Percentiles rank a stretch among this genome's conserved stretches.
phyloP scores from a whole-genome alignment of 306 rosid genomes.

The Trifolium repens region DNA sequence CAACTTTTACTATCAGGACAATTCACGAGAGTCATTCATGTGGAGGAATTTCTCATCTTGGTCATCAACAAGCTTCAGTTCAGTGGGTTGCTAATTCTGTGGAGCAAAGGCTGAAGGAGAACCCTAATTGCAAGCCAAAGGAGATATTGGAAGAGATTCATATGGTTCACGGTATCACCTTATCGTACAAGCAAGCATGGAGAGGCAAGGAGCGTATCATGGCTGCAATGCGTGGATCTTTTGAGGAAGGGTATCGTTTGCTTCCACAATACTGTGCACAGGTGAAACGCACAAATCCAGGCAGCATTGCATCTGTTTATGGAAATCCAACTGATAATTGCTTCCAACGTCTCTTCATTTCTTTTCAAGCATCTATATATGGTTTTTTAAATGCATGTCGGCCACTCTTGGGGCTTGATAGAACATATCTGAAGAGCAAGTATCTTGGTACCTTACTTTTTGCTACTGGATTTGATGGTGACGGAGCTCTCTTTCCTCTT shows the following conservation, averaged over 20 bases:
- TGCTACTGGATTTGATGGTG: constrained; percentile 85
- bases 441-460: constrained; percentile 81
- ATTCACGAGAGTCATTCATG: constrained; percentile 74
- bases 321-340: constrained; percentile 67
- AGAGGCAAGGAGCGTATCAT: constrained; percentile 94
- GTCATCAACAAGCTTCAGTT: constrained; percentile 93
- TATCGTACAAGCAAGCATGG: constrained; percentile 93
- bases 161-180: constrained; percentile 81
- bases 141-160: constrained; percentile 93
- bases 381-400: constrained; percentile 88
- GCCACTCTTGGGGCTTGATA: constrained; percentile 83
- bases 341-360: constrained; percentile 84
- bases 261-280: constrained; percentile 91
- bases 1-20: constrained; percentile 86
- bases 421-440: constrained; percentile 78
- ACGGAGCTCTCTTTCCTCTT: constrained; percentile 81
- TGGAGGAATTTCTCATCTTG: constrained; percentile 86
- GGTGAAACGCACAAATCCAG: constrained; percentile 76
- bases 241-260: constrained; percentile 87
- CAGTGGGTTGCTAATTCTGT: constrained; percentile 93
- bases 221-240: constrained; percentile 95
- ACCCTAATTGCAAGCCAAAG: constrained; percentile 87
- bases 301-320: constrained; percentile 82
- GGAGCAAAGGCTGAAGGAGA: constrained; percentile 78
- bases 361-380: constrained; percentile 84